phyloP scores from a whole-genome alignment of 108 stramenopile genomes.

The Cyclotella cryptica region DNA sequence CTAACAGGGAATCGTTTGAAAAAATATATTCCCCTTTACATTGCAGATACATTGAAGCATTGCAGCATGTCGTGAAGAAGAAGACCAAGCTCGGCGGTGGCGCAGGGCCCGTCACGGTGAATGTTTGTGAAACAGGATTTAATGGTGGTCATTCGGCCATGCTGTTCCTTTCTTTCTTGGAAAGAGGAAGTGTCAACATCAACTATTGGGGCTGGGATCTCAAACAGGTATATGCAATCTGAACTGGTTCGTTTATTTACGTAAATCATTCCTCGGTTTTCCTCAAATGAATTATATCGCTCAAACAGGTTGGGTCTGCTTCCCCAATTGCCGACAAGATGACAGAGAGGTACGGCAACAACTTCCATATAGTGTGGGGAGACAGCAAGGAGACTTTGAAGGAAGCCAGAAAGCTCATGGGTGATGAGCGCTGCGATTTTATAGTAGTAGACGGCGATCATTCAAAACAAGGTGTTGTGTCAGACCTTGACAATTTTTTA shows the following conservation, averaged over 20 bases:
- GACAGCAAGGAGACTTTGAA: constrained; percentile 20
- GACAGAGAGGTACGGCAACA: neutral
- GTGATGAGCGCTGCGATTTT: constrained; percentile 18
- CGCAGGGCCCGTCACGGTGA: constrained; percentile 1
- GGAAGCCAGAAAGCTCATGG: constrained; percentile 9
- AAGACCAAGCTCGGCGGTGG: neutral
- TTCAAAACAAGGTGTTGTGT: constrained; percentile 22
- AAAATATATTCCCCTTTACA: no score
- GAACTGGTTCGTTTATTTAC: no score
- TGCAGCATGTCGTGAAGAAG: constrained; percentile 9
- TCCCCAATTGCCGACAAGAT: constrained; percentile 8
- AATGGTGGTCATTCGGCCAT: constrained; percentile 32
- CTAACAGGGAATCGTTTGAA: no score
- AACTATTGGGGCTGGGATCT: no score
- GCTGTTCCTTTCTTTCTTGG: constrained; percentile 24
- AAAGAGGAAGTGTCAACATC: no score
- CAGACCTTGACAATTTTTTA: constrained; percentile 20
- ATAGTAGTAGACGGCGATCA: constrained; percentile 28
- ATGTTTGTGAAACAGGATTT: constrained; percentile 26
- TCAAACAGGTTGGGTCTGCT: no score
- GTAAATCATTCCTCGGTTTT: no score
- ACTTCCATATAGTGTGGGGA: constrained; percentile 23
- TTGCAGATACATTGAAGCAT: constrained; percentile 8
- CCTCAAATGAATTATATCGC: no score
- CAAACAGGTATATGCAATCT: no score